A percentile compares a stretch with the other conserved stretches of the same genome.
These are phyloP conservation scores for Backusella macrospora DNA, from an alignment of 192 early-diverging fungal species.

Conservation along the genomic window DNA sequence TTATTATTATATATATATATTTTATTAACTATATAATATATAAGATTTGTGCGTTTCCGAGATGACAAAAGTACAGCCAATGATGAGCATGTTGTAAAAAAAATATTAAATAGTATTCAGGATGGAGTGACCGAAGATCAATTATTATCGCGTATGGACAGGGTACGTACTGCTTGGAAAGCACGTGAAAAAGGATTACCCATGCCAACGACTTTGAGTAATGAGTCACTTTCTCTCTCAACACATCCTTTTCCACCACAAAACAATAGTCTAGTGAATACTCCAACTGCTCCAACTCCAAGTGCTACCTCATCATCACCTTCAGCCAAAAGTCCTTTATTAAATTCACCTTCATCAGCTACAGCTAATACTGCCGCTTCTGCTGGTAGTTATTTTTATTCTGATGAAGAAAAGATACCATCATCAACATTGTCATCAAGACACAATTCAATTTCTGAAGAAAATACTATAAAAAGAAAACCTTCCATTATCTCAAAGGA, in stretches of 20 bases:
- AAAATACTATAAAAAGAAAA: not conserved
- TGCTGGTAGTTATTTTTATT: not conserved
- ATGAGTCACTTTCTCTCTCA: not conserved
- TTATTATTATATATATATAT: not conserved
- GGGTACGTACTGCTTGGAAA: conserved; percentile 43
- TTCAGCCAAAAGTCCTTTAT: not conserved
- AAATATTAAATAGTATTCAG: conserved; percentile 47
- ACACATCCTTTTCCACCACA: not conserved
- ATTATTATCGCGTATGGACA: conserved; percentile 38
- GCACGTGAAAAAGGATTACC: conserved; percentile 41
- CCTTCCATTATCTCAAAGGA: not conserved
- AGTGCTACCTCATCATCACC: no score
- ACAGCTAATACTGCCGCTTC: not conserved
- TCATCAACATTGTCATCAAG: not conserved
- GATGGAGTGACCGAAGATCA: conserved; percentile 55
- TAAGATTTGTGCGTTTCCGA: conserved; percentile 51
- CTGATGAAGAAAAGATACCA: not conserved
- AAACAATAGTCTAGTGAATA: not conserved
- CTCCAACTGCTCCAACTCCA: not conserved
- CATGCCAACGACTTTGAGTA: conserved; percentile 7
- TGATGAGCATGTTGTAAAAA: conserved; percentile 52
- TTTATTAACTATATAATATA: not conserved
- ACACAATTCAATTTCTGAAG: conserved; percentile 19
- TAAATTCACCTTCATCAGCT: not conserved
- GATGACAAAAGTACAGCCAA: conserved; percentile 66